A percentile compares a stretch with the other conserved stretches of the same genome.
Conservation (phyloP, 768 basidiomycete genomes). For the Crassisporium funariophilum region DNA sequence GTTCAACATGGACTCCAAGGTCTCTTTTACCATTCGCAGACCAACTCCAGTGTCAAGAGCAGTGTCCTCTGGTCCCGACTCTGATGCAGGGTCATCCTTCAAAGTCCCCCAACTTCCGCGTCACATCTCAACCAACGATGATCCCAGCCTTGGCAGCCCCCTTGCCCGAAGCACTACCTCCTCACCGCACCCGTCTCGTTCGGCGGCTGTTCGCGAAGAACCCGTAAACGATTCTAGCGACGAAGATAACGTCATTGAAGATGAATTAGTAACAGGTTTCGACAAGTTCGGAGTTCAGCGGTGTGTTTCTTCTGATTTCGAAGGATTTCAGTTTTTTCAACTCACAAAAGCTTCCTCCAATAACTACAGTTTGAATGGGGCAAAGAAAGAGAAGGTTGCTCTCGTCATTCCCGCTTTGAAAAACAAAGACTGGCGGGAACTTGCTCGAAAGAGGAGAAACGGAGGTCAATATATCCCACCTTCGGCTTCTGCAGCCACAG, state of each 20-base stretch:
- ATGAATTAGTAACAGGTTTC: slow-evolving; percentile 73
- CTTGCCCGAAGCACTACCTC: slow-evolving; percentile 51
- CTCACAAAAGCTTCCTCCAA: slow-evolving; percentile 62
- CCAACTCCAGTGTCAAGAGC: slow-evolving; percentile 71
- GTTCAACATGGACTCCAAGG: slow-evolving; percentile 34
- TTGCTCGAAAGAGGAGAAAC: slow-evolving; percentile 66
- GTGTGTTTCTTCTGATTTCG: slow-evolving; percentile 57
- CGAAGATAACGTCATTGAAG: slow-evolving; percentile 55
- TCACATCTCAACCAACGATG: slow-evolving; percentile 39
- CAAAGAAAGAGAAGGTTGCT: slow-evolving; percentile 54
- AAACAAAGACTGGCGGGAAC: slow-evolving; percentile 89
- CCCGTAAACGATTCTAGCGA: slow-evolving; percentile 54
- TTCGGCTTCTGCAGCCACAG: slow-evolving; percentile 53
- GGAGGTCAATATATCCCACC: slow-evolving; percentile 65
- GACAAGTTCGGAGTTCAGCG: slow-evolving; percentile 78
- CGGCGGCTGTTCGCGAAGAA: slow-evolving; percentile 21
- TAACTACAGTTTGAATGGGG: slow-evolving; percentile 43
- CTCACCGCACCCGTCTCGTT: slow-evolving; percentile 27
- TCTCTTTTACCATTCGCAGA: slow-evolving; percentile 86
- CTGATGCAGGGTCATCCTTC: slow-evolving; percentile 52
- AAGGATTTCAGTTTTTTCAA: slow-evolving; percentile 54
- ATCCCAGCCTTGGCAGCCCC: slow-evolving; percentile 52
- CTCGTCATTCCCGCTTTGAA: slow-evolving; percentile 85
- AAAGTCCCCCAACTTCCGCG: slow-evolving; percentile 65
- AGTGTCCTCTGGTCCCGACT: slow-evolving; percentile 64